These are phyloP conservation scores for Saturnispora diversa DNA, from an alignment of 805 yeast species.

Conservation along the genomic window DNA sequence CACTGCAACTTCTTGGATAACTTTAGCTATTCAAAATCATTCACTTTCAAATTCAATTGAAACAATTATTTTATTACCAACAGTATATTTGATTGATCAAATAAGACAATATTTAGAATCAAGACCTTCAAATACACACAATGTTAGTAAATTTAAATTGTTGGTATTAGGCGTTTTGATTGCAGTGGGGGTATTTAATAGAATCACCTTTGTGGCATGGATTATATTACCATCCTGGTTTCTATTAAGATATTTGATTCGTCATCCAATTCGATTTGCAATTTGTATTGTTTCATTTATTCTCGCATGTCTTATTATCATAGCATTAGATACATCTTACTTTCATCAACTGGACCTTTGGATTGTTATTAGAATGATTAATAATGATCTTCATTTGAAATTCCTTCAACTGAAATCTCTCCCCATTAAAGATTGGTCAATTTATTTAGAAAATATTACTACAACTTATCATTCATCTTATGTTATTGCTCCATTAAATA, in stretches of 20 bases:
- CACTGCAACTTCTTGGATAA: slow-evolving; percentile 54
- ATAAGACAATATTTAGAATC: slow-evolving; percentile 19
- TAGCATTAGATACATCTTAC: slow-evolving; percentile 47
- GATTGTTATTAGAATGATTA: background rate
- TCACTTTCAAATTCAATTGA: slow-evolving; percentile 87
- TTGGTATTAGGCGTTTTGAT: slow-evolving; percentile 40
- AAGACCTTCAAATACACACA: background rate
- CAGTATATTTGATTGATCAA: slow-evolving; percentile 41
- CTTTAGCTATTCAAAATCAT: slow-evolving; percentile 75
- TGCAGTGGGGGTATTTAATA: slow-evolving; percentile 69
- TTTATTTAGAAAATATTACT: background rate
- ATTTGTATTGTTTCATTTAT: slow-evolving; percentile 33
- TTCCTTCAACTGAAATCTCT: slow-evolving; percentile 1
- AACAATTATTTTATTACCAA: slow-evolving; percentile 44
- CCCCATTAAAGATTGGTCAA: background rate
- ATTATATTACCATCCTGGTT: slow-evolving; percentile 52
- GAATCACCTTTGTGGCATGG: slow-evolving; percentile 78
- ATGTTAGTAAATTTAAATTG: slow-evolving; percentile 16
- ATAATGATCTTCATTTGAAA: slow-evolving; percentile 2
- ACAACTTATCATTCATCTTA: slow-evolving; percentile 14
- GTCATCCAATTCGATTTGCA: slow-evolving; percentile 27
- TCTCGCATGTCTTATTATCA: slow-evolving; percentile 30
- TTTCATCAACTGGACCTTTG: slow-evolving; percentile 16
- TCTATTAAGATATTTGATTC: slow-evolving; percentile 36
- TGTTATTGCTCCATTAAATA: slow-evolving; percentile 70